phyloP scores from a whole-genome alignment of 169 alveolate genomes.

The Eimeria praecox region DNA sequence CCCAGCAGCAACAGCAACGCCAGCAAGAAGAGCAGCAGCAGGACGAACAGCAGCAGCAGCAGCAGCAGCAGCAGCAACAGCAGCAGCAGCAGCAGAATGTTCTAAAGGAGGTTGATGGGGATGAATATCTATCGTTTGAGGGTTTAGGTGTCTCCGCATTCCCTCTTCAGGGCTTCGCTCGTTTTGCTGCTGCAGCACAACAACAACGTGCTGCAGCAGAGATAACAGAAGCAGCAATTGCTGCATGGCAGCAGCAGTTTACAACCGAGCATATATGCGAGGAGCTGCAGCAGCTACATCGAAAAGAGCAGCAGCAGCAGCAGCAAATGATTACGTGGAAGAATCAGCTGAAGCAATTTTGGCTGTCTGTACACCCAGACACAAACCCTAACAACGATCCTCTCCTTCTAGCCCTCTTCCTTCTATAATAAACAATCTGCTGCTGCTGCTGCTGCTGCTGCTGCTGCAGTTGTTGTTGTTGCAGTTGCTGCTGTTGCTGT shows the following conservation, averaged over 20 bases:
- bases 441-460: conserved; percentile 16
- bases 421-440: background rate
- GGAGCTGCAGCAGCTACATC: too few relatives aligned
- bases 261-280: too few relatives aligned
- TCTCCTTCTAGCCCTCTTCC: background rate
- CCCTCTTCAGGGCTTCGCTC: too few relatives aligned
- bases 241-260: background rate
- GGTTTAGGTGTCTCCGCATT: too few relatives aligned
- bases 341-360: too few relatives aligned
- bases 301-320: too few relatives aligned
- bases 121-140: too few relatives aligned
- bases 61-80: background rate
- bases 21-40: conserved; percentile 3
- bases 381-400: too few relatives aligned
- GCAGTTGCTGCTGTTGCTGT: conserved; percentile 19
- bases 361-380: too few relatives aligned
- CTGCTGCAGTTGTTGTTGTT: conserved; percentile 2
- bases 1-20: background rate
- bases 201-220: background rate
- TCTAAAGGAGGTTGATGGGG: too few relatives aligned
- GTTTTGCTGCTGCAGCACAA: background rate
- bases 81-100: background rate
- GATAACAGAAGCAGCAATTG: background rate
- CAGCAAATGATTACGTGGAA: too few relatives aligned
- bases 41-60: background rate